These are phyloP conservation scores for Syncephalis plumigaleata DNA, from an alignment of 371 early-diverging fungal genomes.

Conservation along the genomic window DNA sequence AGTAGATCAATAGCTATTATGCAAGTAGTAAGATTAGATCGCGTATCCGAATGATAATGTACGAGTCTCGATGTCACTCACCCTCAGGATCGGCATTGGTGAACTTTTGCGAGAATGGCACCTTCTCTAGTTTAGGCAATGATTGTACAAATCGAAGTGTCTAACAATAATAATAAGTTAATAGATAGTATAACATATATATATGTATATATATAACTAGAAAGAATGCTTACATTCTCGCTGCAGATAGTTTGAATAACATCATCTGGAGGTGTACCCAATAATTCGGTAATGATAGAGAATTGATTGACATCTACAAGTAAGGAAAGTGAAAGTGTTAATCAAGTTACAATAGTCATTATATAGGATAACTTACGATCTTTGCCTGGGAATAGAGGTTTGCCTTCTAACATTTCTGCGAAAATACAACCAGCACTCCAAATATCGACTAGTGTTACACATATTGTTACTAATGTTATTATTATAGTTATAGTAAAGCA, in stretches of 20 bases:
- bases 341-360: neutral
- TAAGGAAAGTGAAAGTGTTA: conserved; percentile 24
- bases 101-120: conserved; percentile 61
- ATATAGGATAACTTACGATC: conserved; percentile 55
- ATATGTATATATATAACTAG: conserved; percentile 18
- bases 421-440: conserved; percentile 99
- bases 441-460: conserved; percentile 82
- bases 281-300: conserved; percentile 78
- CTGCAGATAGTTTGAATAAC: conserved; percentile 84
- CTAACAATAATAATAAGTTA: conserved; percentile 14
- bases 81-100: conserved; percentile 36
- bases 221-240: conserved; percentile 49
- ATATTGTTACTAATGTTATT: conserved; percentile 95
- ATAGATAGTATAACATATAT: neutral
- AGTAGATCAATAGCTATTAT: conserved; percentile 64
- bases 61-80: conserved; percentile 3
- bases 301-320: conserved; percentile 82
- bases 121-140: conserved; percentile 57
- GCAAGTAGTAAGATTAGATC: neutral
- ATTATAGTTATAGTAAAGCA: conserved; percentile 79
- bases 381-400: conserved; percentile 94
- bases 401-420: conserved; percentile 91
- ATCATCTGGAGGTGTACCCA: conserved; percentile 88
- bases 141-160: conserved; percentile 83
- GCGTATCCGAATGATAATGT: neutral